phyloP scores from a whole-genome alignment of 163 green algal genomes.

The Volvox carteri region DNA sequence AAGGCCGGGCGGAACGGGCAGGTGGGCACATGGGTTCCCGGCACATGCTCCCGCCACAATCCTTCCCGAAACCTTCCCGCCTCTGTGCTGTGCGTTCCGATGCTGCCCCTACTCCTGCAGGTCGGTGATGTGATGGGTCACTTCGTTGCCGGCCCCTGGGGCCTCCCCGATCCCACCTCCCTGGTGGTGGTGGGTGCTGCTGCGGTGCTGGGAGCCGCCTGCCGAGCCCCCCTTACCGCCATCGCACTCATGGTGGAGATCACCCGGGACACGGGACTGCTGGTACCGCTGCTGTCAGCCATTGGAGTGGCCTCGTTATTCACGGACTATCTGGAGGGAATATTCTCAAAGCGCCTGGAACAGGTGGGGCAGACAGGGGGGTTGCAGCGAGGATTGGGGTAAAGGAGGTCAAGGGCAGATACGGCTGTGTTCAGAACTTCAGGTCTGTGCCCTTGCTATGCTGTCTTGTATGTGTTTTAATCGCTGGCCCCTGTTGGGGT shows the following conservation, averaged over 20 bases:
- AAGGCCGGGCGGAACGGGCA: too few species aligned
- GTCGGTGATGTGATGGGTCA: conserved; percentile 73
- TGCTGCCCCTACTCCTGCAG: not conserved
- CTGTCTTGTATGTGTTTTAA: too few species aligned
- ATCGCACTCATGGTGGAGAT: conserved; percentile 80
- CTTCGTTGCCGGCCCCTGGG: conserved; percentile 62
- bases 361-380: conserved; percentile 7
- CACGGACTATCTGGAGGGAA: conserved; percentile 70
- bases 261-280: conserved; percentile 72
- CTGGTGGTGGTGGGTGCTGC: conserved; percentile 76
- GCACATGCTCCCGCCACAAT: too few species aligned
- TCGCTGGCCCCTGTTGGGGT: too few species aligned
- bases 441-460: too few species aligned
- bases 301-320: conserved; percentile 72
- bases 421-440: too few species aligned
- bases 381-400: not conserved
- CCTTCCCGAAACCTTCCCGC: too few species aligned
- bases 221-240: conserved; percentile 73
- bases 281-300: conserved; percentile 74
- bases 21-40: too few species aligned
- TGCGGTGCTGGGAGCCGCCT: conserved; percentile 74
- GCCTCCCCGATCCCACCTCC: conserved; percentile 71
- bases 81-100: not conserved
- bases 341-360: conserved; percentile 67
- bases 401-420: too few species aligned